These are phyloP conservation scores for Albizia julibrissin DNA, from an alignment of 306 rosid genomes.

Conservation along the genomic window DNA sequence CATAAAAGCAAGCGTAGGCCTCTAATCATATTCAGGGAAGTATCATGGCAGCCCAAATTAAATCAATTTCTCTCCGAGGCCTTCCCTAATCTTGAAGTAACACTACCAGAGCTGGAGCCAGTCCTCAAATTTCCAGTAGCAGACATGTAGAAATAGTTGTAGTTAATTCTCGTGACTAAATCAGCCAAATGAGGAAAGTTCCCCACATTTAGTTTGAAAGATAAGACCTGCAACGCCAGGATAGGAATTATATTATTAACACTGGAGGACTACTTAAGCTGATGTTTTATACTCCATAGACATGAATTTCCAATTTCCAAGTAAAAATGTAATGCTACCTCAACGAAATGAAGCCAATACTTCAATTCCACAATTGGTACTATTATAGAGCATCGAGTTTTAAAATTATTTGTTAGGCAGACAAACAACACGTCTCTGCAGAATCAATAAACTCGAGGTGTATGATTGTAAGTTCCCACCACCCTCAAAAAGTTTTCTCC, in stretches of 20 bases:
- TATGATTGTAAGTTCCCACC: neutral
- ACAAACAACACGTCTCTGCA: neutral
- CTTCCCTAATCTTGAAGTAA: constrained; percentile 62
- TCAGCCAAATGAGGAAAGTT: constrained; percentile 97
- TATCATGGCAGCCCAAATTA: constrained; percentile 19
- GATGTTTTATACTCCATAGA: neutral
- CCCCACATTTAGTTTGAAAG: constrained; percentile 93
- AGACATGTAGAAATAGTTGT: constrained; percentile 93
- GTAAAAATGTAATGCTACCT: neutral
- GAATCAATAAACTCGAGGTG: neutral
- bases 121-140: constrained; percentile 82
- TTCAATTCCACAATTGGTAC: neutral
- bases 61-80: constrained; percentile 48
- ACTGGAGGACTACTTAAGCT: neutral
- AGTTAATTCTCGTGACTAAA: constrained; percentile 90
- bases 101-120: constrained; percentile 60
- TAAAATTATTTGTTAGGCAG: neutral
- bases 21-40: constrained; percentile 17
- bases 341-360: constrained; percentile 12
- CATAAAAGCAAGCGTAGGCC: constrained; percentile 23
- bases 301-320: neutral
- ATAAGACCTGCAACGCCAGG: constrained; percentile 71
- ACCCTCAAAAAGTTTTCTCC: neutral
- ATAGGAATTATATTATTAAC: constrained; percentile 16
- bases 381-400: neutral